Evolutionary conservation across 1,284 basidiomycete genomes (phyloP).

Genomic region (Tilletiaria anomala): DNA sequence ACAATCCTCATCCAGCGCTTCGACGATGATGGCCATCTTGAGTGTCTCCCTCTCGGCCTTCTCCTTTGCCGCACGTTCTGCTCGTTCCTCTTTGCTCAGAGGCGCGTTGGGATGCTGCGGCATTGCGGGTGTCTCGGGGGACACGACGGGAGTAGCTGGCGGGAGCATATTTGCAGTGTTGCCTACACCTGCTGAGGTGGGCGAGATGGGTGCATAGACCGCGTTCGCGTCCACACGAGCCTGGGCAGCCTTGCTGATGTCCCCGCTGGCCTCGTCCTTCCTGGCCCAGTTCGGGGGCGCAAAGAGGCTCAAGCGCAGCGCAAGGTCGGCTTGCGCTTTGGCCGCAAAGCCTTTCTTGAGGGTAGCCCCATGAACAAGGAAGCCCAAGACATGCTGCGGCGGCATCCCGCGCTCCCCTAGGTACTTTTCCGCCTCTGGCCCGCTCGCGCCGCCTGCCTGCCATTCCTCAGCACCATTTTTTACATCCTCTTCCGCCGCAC

Average conservation of each 20-base stretch:
- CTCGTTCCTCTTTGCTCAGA: no score
- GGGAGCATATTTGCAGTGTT: not conserved
- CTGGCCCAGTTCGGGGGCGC: no score
- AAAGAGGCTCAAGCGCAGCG: slow-evolving; percentile 15
- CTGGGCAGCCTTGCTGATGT: slow-evolving; percentile 2
- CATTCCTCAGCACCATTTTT: not conserved
- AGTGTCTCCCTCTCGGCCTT: slow-evolving; percentile 27
- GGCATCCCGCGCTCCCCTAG: slow-evolving; percentile 3
- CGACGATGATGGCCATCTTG: slow-evolving; percentile 27
- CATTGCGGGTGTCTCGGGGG: slow-evolving; percentile 2
- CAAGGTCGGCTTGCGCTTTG: slow-evolving; percentile 11
- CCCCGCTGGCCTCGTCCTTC: not conserved
- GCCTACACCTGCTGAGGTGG: not conserved
- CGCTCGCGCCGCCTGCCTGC: not conserved
- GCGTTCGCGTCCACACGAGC: not conserved
- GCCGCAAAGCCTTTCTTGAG: slow-evolving; percentile 17
- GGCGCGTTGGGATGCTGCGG: no score
- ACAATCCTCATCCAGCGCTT: slow-evolving; percentile 29
- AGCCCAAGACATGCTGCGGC: slow-evolving; percentile 27
- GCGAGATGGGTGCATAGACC: not conserved
- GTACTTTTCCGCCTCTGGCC: not conserved
- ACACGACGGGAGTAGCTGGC: not conserved
- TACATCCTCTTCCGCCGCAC: no score
- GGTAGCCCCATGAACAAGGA: slow-evolving; percentile 24
- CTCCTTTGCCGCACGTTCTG: slow-evolving; percentile 22